phyloP scores from a whole-genome alignment of 2,329 filamentous ascomycete genomes.

The Ampelomyces quisqualis region DNA sequence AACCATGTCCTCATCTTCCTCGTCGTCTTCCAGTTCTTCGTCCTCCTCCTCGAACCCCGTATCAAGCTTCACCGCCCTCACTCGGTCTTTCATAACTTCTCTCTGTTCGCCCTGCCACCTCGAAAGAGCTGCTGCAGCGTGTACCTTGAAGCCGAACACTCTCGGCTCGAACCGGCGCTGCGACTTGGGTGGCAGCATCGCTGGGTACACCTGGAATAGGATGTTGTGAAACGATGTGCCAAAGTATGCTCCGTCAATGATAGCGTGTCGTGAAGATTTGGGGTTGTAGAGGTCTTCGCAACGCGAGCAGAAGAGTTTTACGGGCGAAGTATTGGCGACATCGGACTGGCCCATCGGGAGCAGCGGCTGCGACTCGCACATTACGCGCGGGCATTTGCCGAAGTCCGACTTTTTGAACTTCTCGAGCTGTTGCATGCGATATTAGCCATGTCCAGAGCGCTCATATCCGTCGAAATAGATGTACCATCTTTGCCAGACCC shows the following conservation, averaged over 20 bases:
- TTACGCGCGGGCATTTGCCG: slow-evolving; percentile 94
- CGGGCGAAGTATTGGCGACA: slow-evolving; percentile 79
- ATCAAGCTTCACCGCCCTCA: slow-evolving; percentile 69
- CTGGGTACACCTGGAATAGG: slow-evolving; percentile 96
- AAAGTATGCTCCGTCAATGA: slow-evolving; percentile 97
- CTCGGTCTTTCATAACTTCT: slow-evolving; percentile 76
- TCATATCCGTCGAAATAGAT: not conserved
- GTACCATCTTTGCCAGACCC: slow-evolving; percentile 93
- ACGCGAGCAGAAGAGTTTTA: slow-evolving; percentile 94
- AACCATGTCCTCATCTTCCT: slow-evolving; percentile 51
- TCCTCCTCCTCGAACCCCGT: slow-evolving; percentile 72
- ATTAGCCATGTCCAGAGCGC: slow-evolving; percentile 10
- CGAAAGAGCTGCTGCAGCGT: slow-evolving; percentile 81
- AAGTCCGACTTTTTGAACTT: slow-evolving; percentile 99
- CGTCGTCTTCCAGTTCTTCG: slow-evolving; percentile 63
- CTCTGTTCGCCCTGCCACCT: slow-evolving; percentile 86
- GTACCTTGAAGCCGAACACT: slow-evolving; percentile 94
- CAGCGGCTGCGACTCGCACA: slow-evolving; percentile 90
- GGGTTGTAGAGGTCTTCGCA: slow-evolving; percentile 99
- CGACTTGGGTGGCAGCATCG: slow-evolving; percentile 82
- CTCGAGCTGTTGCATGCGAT: slow-evolving; percentile 70
- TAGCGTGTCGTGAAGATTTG: slow-evolving; percentile 91
- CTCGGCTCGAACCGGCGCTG: slow-evolving; percentile 82
- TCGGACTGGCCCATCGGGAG: slow-evolving; percentile 94
- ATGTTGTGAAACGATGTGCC: slow-evolving; percentile 99